Conservation (phyloP, 208 protist genomes). For the Leishmania lainsoni region DNA sequence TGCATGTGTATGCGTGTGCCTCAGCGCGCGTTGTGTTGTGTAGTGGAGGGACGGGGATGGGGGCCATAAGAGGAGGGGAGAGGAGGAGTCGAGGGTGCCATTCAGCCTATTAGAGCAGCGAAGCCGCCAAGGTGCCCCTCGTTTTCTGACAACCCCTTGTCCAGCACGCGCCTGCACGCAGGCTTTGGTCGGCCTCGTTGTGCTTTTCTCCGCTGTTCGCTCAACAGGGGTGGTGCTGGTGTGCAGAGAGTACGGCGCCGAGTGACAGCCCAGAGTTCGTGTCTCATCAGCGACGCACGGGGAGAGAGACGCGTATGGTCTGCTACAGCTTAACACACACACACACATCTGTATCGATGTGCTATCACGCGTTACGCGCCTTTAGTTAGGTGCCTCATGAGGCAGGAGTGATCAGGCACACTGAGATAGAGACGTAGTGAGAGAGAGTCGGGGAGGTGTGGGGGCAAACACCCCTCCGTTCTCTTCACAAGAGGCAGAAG, state of each 20-base stretch:
- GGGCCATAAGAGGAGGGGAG: neutral
- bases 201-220: neutral
- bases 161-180: neutral
- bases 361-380: no score
- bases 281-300: neutral
- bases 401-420: slow-evolving; percentile 10
- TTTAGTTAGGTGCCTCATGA: slow-evolving; percentile 1
- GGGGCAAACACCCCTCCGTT: neutral
- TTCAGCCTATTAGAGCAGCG: neutral
- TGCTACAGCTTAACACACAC: neutral
- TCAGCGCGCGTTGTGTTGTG: neutral
- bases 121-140: neutral
- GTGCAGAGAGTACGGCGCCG: neutral
- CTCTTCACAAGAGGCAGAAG: neutral
- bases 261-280: neutral
- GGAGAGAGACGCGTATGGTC: neutral
- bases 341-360: neutral
- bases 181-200: neutral
- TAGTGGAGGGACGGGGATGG: neutral
- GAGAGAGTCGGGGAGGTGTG: slow-evolving; percentile 1
- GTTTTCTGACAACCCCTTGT: neutral
- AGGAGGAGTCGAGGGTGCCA: neutral
- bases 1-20: neutral
- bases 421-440: neutral
- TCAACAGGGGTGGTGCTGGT: neutral